Evolutionary conservation across 225 moss, liverwort and hornwort genomes (phyloP), one percentile per base, ranked within the genome.

Genomic region (Anthoceros angustus): DNA sequence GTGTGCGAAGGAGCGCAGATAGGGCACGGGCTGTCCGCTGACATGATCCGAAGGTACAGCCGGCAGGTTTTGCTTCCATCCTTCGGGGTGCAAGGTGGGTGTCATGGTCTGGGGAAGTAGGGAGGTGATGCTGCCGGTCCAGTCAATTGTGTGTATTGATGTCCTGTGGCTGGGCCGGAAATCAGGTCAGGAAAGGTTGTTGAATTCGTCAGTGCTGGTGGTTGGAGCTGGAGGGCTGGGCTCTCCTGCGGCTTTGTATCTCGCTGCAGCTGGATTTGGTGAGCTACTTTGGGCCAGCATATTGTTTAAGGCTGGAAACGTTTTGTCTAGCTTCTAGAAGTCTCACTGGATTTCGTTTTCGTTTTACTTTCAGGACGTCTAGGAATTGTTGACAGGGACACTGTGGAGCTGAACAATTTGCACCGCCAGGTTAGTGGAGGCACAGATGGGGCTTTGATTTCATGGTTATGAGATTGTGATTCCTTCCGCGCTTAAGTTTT

Each of bases 161-260:
- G 42, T n/a, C 18, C 5, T 65, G 14, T 70, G 43, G 1, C 9
- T 25, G n/a, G 20, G 14, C 24, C 12, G n/a, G 5, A 3, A 16
- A 25, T 61, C 72, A 81, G 81, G 84, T 42, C 98, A 98, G 67
- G 84, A 89, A 74, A 75, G 61, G 45, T 75, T 98, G 42, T 76
- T 77, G 40, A 79, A 79, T 50, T 82, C 89, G 20, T 82, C 89
- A 46, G 81, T 81, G 39, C 80, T 98, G 63, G 55, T 92, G 10
- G 86, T 92, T 49, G 92, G 98, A 71, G 83, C 83, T 61, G 89
- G 98, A 46, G 98, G 98, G 10, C 68, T 98, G 48, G 98, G 98
- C 32, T 98, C 92, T 12, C 89, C 88, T 14, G 82, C 89, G 66
- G 86, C 88, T 24, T 81, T 86, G 11, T 89, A 89, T 60, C 69